Base-by-base conservation (phyloP, 441 rosid species). In the Pelargonium cotyledonis region DNA sequence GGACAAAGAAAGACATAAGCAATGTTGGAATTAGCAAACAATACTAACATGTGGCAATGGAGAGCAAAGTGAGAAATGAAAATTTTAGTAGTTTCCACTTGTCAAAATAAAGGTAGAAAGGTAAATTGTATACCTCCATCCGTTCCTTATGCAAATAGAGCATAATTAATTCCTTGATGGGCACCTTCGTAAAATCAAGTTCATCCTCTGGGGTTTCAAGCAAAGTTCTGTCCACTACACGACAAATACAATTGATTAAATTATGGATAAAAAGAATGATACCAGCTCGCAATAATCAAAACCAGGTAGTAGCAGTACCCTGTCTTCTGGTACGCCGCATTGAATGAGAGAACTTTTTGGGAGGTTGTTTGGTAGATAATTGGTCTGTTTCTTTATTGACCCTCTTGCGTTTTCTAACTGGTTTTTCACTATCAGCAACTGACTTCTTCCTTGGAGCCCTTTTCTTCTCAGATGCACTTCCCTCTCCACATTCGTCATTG, bases 191-290 rank as follows among this genome's bases (percentile, higher is more conserved):
- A 72, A 16, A 76, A 76, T 78, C 84, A 75, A 88, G 77, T 51
- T 89, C 96, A 0, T 90, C 87, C 78, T 90, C 95, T 8, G 97
- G 97, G 15, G 83, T 86, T 67, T 84, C 81, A 77, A 90, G 91
- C 78, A 95, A 84, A 63, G 76, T 80, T 72, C 85, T 79, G 18
- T 83, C 84, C 86, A 86, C 97, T 89, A 72, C 31, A 77, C 64
- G 68, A 63, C 65, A 66, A 23, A 23, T 23, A 29, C 5, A 41
- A 63, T 51, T 43, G 8, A 65, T 68, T 35, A 55, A 49, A 19
- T 69, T 19, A 67, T 15, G 26, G 2, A 23, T 23, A 23, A 23
- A 23, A 2, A 23, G 26, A 23, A 23, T 23, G 26, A 23, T 23
- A 23, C 26, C 26, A 2, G 26, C 26, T 23, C 26, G 26, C 26